Evolutionary conservation across 345 rosid genomes (phyloP).

Genomic region (Melastoma malabathricum): DNA sequence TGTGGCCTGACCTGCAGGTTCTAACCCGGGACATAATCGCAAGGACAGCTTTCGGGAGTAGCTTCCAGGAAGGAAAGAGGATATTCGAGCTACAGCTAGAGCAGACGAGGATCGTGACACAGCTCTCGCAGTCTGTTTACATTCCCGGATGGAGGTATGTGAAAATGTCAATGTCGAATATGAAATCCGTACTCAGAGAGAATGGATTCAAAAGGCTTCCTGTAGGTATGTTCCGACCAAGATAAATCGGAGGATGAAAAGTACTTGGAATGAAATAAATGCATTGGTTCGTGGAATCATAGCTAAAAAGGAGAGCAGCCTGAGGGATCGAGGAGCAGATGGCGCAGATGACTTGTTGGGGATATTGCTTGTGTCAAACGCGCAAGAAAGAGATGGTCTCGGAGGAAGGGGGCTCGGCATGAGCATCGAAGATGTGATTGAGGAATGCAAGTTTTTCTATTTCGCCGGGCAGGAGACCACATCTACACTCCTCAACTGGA

Average conservation of each 20-base stretch:
- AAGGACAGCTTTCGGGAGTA: conserved; percentile 51
- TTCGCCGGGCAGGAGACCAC: conserved; percentile 59
- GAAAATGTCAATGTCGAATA: too few relatives aligned
- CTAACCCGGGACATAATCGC: conserved; percentile 29
- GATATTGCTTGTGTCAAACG: conserved; percentile 35
- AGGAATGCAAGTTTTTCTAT: conserved; percentile 57
- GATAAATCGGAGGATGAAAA: conserved; percentile 25
- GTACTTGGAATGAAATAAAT: conserved; percentile 15
- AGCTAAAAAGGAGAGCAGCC: conserved; percentile 19
- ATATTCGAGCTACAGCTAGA: conserved; percentile 41
- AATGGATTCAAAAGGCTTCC: background rate
- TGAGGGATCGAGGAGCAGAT: conserved; percentile 12
- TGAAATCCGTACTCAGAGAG: too few relatives aligned
- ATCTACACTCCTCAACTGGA: conserved; percentile 39
- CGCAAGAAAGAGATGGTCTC: conserved; percentile 10
- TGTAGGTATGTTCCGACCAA: conserved; percentile 35
- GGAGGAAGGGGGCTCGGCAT: conserved; percentile 10
- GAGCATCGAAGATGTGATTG: conserved; percentile 33
- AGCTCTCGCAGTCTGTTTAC: conserved; percentile 14
- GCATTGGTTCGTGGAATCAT: conserved; percentile 22
- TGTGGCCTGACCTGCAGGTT: conserved; percentile 12
- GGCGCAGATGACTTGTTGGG: conserved; percentile 28
- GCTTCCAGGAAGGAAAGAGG: conserved; percentile 55
- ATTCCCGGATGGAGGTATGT: conserved; percentile 57
- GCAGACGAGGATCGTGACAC: conserved; percentile 20